These are phyloP conservation scores for Metschnikowia gelsemii DNA, from an alignment of 805 yeast genomes.

Conservation along the genomic window DNA sequence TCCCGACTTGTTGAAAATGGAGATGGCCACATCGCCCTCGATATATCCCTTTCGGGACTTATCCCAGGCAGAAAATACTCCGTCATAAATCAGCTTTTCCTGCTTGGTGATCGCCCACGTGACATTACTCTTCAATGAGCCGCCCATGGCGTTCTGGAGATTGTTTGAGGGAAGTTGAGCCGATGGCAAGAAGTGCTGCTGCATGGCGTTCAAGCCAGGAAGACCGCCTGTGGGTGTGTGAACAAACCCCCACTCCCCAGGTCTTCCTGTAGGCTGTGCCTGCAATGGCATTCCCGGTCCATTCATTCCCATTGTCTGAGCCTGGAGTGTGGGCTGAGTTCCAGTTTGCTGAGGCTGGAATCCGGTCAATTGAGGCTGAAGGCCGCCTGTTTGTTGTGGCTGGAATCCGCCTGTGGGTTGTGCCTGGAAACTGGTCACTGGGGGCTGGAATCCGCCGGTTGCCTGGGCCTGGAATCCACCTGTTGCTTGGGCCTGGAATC, in stretches of 20 bases:
- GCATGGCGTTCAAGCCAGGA: conserved; percentile 68
- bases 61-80: conserved; percentile 88
- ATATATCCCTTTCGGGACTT: conserved; percentile 61
- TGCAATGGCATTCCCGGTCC: conserved; percentile 32
- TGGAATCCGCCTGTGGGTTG: conserved; percentile 16
- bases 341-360: conserved; percentile 39
- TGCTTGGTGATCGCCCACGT: conserved; percentile 84
- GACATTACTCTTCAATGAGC: conserved; percentile 50
- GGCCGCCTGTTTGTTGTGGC: conserved; percentile 9
- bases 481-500: conserved; percentile 15
- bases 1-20: conserved; percentile 88
- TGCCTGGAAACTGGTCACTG: too few relatives aligned
- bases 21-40: conserved; percentile 79
- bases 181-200: conserved; percentile 63
- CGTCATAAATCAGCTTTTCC: conserved; percentile 83
- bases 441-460: conserved; percentile 24
- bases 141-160: conserved; percentile 45
- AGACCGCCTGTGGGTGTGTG: conserved; percentile 67
- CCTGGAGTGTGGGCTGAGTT: conserved; percentile 12
- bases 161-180: conserved; percentile 37
- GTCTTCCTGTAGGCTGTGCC: conserved; percentile 61
- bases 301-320: conserved; percentile 15
- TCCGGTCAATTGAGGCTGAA: conserved; percentile 29
- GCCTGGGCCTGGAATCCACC: conserved; percentile 23
- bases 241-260: conserved; percentile 81